A percentile compares a stretch with the other conserved stretches of the same genome.
phyloP scores from a whole-genome alignment of 176 grass and related monocot genomes.

The Poa pratensis region DNA sequence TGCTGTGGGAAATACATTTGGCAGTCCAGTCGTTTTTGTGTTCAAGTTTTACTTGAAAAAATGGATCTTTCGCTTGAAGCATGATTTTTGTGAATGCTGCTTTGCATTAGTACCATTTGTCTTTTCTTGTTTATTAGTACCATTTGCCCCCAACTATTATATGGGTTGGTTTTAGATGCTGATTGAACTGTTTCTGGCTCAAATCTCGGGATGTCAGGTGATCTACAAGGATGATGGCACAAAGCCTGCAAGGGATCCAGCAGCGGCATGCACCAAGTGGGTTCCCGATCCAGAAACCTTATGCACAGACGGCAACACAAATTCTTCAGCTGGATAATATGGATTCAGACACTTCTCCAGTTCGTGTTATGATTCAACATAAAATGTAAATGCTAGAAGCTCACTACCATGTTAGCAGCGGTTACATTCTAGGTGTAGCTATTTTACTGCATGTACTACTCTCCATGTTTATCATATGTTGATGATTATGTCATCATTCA shows the following conservation, averaged over 20 bases:
- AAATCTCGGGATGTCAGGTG: conserved; percentile 35
- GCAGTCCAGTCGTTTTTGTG: neutral
- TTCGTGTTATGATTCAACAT: conserved; percentile 12
- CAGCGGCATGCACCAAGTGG: conserved; percentile 31
- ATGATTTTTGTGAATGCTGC: neutral
- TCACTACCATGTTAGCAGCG: neutral
- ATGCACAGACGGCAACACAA: neutral
- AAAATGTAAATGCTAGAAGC: conserved; percentile 40
- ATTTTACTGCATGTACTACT: neutral
- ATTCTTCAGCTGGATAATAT: conserved; percentile 47
- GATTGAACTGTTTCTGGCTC: neutral
- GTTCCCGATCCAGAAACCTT: conserved; percentile 3
- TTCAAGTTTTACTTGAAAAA: neutral
- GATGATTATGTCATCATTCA: neutral
- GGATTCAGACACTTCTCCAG: conserved; percentile 6
- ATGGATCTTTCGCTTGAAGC: neutral
- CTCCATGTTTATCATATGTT: neutral
- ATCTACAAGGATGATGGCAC: conserved; percentile 45
- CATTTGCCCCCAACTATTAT: neutral
- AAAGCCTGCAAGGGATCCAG: conserved; percentile 43
- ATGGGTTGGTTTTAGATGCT: neutral
- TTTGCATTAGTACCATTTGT: neutral
- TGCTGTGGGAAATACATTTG: no score
- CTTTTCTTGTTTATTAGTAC: neutral
- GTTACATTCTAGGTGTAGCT: neutral